Evolutionary conservation across 306 rosid genomes (phyloP).

Genomic region (Vicia villosa): DNA sequence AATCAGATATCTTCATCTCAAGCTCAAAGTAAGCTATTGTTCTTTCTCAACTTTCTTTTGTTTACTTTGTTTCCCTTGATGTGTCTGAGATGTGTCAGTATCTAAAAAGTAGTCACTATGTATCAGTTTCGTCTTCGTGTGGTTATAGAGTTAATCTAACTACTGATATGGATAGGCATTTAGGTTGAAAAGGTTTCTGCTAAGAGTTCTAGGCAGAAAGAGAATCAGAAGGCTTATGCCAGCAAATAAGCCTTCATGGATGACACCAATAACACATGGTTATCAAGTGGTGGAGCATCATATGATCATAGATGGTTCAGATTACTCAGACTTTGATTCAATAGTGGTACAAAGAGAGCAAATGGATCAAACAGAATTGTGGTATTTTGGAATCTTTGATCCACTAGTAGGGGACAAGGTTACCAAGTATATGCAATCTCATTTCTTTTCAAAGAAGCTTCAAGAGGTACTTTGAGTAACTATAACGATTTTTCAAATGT

Average conservation of each 20-base stretch:
- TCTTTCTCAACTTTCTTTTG: background rate
- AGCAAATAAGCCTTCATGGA: slow-evolving; percentile 66
- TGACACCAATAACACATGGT: slow-evolving; percentile 81
- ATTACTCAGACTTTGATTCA: slow-evolving; percentile 50
- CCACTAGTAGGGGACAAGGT: slow-evolving; percentile 61
- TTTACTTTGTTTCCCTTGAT: too few relatives aligned
- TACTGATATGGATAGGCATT: slow-evolving; percentile 42
- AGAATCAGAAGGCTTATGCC: slow-evolving; percentile 30
- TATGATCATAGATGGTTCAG: slow-evolving; percentile 32
- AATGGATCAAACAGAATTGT: slow-evolving; percentile 58
- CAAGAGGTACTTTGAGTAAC: slow-evolving; percentile 46
- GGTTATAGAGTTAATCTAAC: background rate
- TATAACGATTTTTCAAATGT: too few relatives aligned
- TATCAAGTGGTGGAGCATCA: slow-evolving; percentile 49
- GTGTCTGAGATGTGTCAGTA: too few relatives aligned
- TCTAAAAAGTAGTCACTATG: too few relatives aligned
- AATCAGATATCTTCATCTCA: slow-evolving; percentile 46
- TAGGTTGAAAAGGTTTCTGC: slow-evolving; percentile 52
- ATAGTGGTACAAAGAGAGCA: slow-evolving; percentile 80
- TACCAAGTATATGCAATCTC: slow-evolving; percentile 65
- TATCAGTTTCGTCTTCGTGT: too few relatives aligned
- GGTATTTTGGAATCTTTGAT: slow-evolving; percentile 82
- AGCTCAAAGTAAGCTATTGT: slow-evolving; percentile 36
- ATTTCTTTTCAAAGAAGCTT: slow-evolving; percentile 67
- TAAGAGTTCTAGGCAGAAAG: slow-evolving; percentile 43